These are phyloP conservation scores for Phytophthora pinifolia DNA, from an alignment of 352 stramenopile species.

Conservation along the genomic window DNA sequence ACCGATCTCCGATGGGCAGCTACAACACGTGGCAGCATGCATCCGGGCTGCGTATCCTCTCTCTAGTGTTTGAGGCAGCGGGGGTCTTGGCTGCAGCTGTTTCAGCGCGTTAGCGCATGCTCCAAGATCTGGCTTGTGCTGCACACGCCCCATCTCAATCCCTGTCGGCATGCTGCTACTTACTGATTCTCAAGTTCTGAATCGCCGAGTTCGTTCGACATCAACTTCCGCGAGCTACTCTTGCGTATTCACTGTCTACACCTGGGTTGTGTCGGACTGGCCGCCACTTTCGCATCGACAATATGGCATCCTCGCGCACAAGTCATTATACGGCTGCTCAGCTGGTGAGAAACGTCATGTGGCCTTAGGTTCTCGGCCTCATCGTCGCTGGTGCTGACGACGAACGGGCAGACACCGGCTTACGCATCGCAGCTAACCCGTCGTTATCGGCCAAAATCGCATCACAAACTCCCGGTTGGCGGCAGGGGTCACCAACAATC, in stretches of 20 bases:
- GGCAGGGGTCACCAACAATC: constrained; percentile 2
- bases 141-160: no score
- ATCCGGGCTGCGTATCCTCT: neutral
- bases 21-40: neutral
- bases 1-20: constrained; percentile 14
- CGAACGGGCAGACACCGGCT: constrained; percentile 1
- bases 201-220: neutral
- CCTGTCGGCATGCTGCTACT: no score
- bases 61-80: neutral
- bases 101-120: neutral
- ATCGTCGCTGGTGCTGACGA: constrained; percentile 5
- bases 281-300: neutral
- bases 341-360: constrained; percentile 12
- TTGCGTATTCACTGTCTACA: neutral
- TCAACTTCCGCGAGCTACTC: neutral
- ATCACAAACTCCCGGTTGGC: constrained; percentile 4
- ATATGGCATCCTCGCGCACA: neutral
- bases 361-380: constrained; percentile 12
- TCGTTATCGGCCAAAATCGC: constrained; percentile 1
- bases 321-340: no score
- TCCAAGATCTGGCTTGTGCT: no score
- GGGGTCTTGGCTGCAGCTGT: neutral
- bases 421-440: constrained; percentile 3
- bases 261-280: neutral
- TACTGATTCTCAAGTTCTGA: no score